These are phyloP conservation scores for Blastocystis sp. DNA, from an alignment of 352 stramenopile species.

Conservation along the genomic window DNA sequence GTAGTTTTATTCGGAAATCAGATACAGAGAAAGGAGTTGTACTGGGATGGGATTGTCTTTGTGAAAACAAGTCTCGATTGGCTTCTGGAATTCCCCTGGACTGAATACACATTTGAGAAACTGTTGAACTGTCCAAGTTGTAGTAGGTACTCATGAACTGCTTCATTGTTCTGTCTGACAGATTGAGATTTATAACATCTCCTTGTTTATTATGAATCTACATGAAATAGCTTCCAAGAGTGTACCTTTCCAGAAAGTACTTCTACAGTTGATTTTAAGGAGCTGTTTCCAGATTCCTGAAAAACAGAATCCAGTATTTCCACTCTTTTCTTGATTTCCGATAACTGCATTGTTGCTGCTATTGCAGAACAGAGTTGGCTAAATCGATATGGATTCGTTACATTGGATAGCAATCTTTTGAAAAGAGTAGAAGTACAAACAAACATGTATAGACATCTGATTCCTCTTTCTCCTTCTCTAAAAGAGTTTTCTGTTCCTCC, in stretches of 20 bases:
- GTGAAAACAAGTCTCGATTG: not conserved
- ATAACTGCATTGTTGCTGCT: not conserved
- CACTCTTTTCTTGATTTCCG: not conserved
- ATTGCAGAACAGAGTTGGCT: not conserved
- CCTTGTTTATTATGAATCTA: not conserved
- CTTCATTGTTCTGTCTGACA: conserved; percentile 2
- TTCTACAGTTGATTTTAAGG: not conserved
- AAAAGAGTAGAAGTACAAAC: not conserved
- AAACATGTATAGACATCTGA: not conserved
- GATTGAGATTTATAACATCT: not conserved
- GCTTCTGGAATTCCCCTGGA: conserved; percentile 18
- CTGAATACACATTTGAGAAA: not conserved
- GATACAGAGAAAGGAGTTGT: not conserved
- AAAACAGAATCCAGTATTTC: conserved; percentile 1
- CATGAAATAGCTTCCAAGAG: not conserved
- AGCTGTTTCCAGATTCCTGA: not conserved
- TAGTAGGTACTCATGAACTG: not conserved
- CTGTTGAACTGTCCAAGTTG: not conserved
- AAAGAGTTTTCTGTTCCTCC: conserved; percentile 15
- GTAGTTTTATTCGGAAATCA: not conserved
- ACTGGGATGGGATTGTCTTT: not conserved
- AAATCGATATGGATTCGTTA: not conserved
- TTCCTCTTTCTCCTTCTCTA: conserved; percentile 9
- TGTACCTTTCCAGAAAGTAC: not conserved
- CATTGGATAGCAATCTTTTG: not conserved